Evolutionary conservation across 148 eudicot genomes (phyloP), one percentile per base, ranked within the genome.

Genomic region (Vaccinium corymbosum): DNA sequence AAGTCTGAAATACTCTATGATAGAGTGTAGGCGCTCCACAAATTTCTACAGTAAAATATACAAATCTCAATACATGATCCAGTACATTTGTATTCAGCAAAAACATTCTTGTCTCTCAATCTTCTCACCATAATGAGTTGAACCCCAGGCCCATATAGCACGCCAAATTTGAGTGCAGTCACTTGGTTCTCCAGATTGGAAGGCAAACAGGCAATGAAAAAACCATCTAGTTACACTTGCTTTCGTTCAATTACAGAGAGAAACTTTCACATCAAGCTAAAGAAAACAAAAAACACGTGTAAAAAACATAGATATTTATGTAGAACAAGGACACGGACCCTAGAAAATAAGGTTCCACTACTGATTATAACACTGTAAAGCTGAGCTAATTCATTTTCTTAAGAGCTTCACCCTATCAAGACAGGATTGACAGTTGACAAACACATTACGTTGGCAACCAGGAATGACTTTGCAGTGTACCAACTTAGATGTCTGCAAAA

Each of bases 181-280:
- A 35, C 38, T 35, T 35, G 38, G 38, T 35, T 35, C 38, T 35
- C 38, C 38, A 35, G 38, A 35, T 35, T 35, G 38, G 38, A 35
- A 35, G 38, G 38, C 38, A 35, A 35, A 35, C 38, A 35, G 38
- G 38, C 38, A 29, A 1, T 29, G 32, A 0, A 1, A 29, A 29
- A 29, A 1, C 32, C 32, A 29, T 29, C 32, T 29, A 29, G 1
- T 29, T 29, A 57, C 20, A 38, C 13, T 53, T 78, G 12, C n/a
- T 55, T 78, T 55, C 64, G 15, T 55, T 78, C 81, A 78, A 27
- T 78, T 59, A 56, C 70, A 17, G 59, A 51, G 59, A 42, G 3
- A 77, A 50, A 79, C 29, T 57, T 22, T 20, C 19, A 79, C 57
- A 56, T 79, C 13, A 55, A 25, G 7, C 81, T 14, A 79, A 29